Conservation (phyloP, 179 eudicot genomes). For the Vitellaria paradoxa region DNA sequence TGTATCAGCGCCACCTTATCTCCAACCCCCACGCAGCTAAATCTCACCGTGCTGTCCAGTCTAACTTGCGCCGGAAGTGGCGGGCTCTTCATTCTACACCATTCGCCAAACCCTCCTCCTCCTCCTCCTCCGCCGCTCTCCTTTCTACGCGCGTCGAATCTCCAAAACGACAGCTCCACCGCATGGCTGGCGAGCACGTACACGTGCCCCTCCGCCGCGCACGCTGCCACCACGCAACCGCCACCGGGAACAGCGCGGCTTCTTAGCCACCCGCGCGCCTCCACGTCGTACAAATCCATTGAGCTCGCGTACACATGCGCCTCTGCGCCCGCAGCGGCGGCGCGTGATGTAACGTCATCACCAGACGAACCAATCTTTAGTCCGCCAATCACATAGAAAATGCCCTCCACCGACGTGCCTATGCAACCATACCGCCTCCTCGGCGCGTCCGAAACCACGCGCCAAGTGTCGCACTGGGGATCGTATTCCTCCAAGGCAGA, state of each 20-base stretch:
- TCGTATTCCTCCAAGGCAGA: constrained; percentile 71
- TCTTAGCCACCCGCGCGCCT: constrained; percentile 53
- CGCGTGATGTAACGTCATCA: constrained; percentile 27
- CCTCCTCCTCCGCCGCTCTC: constrained; percentile 18
- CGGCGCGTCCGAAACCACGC: constrained; percentile 61
- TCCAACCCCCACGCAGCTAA: constrained; percentile 59
- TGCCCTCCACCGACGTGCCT: constrained; percentile 56
- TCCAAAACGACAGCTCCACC: constrained; percentile 82
- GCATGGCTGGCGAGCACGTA: constrained; percentile 81
- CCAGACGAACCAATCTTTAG: constrained; percentile 46
- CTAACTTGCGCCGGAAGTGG: constrained; percentile 68
- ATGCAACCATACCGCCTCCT: constrained; percentile 74
- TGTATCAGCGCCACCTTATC: constrained; percentile 73
- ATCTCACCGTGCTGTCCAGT: constrained; percentile 69
- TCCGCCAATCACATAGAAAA: constrained; percentile 77
- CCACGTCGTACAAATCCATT: constrained; percentile 77
- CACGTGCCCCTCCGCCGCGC: constrained; percentile 52
- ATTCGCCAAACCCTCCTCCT: constrained; percentile 47
- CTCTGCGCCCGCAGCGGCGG: constrained; percentile 28
- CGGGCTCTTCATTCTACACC: constrained; percentile 66
- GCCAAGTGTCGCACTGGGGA: constrained; percentile 52
- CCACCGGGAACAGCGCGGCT: constrained; percentile 71
- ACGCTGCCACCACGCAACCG: constrained; percentile 89
- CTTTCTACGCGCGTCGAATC: constrained; percentile 47
- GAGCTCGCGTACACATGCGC: constrained; percentile 66